phyloP scores from a whole-genome alignment of 495 filamentous ascomycete species.

The Xylaria venustula region DNA sequence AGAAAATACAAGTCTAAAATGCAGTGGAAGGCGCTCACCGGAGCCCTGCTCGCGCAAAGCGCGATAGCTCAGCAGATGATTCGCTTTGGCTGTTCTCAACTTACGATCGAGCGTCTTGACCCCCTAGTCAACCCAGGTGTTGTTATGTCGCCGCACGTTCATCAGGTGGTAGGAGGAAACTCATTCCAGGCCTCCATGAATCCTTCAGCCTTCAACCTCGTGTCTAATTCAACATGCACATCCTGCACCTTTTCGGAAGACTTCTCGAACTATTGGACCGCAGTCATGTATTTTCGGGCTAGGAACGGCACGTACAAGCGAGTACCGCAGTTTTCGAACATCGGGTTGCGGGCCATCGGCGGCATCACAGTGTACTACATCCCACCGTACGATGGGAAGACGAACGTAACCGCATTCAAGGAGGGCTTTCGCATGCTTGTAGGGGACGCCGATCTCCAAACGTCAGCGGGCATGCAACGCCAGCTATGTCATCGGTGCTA shows the following conservation, averaged over 20 bases:
- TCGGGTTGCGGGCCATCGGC: slow-evolving; percentile 34
- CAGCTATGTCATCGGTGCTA: slow-evolving; percentile 30
- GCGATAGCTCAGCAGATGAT: slow-evolving; percentile 33
- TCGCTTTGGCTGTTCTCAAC: slow-evolving; percentile 42
- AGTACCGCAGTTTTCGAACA: slow-evolving; percentile 38
- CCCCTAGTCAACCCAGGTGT: slow-evolving; percentile 38
- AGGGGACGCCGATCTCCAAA: slow-evolving; percentile 37
- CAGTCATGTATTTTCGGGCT: slow-evolving; percentile 37
- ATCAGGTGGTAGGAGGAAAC: slow-evolving; percentile 40
- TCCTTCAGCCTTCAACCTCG: slow-evolving; percentile 29
- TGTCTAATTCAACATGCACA: slow-evolving; percentile 33
- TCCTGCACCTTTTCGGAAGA: slow-evolving; percentile 37
- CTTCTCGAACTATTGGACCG: slow-evolving; percentile 47
- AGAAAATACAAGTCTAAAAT: slow-evolving; percentile 15
- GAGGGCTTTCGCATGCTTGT: slow-evolving; percentile 45
- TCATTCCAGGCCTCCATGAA: slow-evolving; percentile 36
- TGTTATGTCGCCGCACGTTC: slow-evolving; percentile 31
- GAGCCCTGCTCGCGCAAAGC: slow-evolving; percentile 19
- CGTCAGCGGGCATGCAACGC: slow-evolving; percentile 25
- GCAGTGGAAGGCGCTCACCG: slow-evolving; percentile 24
- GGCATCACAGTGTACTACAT: slow-evolving; percentile 46
- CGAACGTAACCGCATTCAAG: slow-evolving; percentile 39
- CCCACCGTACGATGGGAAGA: slow-evolving; percentile 36
- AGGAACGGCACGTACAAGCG: slow-evolving; percentile 39
- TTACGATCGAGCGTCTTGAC: slow-evolving; percentile 37